Conservation (phyloP, 2,329 filamentous ascomycete species). For the Akanthomyces dipterigenus region DNA sequence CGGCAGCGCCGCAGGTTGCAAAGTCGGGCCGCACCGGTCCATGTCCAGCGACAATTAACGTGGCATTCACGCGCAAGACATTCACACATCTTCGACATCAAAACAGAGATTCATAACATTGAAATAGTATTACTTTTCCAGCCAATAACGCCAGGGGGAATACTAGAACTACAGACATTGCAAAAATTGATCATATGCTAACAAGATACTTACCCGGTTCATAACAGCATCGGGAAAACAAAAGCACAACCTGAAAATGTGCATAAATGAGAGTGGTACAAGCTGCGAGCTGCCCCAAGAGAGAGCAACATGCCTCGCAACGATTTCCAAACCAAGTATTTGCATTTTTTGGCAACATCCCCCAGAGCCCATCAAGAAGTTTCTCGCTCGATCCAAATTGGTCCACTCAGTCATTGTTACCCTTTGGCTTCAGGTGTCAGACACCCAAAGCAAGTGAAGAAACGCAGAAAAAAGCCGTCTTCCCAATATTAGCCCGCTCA, state of each 20-base stretch:
- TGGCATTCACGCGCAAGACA: neutral
- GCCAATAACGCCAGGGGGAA: slow-evolving; percentile 5
- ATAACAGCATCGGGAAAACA: slow-evolving; percentile 7
- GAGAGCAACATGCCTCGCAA: neutral
- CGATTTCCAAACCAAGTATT: slow-evolving; percentile 11
- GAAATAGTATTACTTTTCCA: slow-evolving; percentile 9
- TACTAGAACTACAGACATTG: slow-evolving; percentile 12
- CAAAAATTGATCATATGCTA: neutral
- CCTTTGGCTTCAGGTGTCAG: neutral
- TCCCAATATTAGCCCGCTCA: slow-evolving; percentile 27
- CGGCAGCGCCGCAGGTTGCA: slow-evolving; percentile 14
- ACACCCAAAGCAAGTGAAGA: slow-evolving; percentile 1
- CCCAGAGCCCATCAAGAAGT: slow-evolving; percentile 31
- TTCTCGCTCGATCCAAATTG: slow-evolving; percentile 29
- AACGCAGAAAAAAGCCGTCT: slow-evolving; percentile 16
- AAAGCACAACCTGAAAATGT: slow-evolving; percentile 6
- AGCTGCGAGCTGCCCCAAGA: neutral
- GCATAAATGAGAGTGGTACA: slow-evolving; percentile 1
- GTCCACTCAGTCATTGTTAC: slow-evolving; percentile 20
- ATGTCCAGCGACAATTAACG: neutral
- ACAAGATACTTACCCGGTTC: slow-evolving; percentile 11
- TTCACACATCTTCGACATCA: no score
- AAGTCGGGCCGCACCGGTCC: neutral
- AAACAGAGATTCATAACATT: neutral
- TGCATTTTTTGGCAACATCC: slow-evolving; percentile 21